Conservation (phyloP, 208 protist species). For the Wallacemonas sp. region DNA sequence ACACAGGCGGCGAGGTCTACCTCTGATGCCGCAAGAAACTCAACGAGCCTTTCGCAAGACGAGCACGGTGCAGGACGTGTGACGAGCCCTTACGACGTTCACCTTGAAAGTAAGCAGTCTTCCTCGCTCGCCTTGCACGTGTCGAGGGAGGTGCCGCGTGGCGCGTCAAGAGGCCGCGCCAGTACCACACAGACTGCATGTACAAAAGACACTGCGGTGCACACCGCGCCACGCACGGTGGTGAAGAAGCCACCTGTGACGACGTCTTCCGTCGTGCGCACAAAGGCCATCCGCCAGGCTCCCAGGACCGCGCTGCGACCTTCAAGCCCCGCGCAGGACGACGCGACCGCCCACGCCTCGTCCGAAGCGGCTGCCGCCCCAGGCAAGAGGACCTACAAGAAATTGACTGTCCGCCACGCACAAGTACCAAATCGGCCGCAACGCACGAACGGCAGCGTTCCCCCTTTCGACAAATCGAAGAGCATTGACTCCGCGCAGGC, state of each 20-base stretch:
- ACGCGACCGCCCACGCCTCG: not conserved
- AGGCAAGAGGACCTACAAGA: not conserved
- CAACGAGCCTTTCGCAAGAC: no score
- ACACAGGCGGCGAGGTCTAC: not conserved
- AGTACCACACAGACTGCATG: no score
- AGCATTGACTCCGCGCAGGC: no score
- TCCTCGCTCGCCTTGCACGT: not conserved
- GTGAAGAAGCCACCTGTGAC: no score
- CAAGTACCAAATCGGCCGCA: not conserved
- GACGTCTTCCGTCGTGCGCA: no score
- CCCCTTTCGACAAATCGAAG: no score
- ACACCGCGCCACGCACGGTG: no score
- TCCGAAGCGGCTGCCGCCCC: not conserved
- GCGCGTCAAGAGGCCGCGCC: no score
- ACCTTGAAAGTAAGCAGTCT: not conserved
- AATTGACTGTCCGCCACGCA: not conserved
- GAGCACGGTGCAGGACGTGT: not conserved
- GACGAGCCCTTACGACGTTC: constrained; percentile 3
- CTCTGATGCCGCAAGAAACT: not conserved
- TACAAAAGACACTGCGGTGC: no score
- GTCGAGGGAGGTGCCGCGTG: no score
- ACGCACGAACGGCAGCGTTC: not conserved
- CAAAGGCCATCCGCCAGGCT: no score
- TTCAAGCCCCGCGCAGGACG: not conserved
- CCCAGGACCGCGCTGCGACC: no score